Base-by-base conservation (phyloP, 2,329 filamentous ascomycete genomes). In the Neopestalotiopsis clavispora region DNA sequence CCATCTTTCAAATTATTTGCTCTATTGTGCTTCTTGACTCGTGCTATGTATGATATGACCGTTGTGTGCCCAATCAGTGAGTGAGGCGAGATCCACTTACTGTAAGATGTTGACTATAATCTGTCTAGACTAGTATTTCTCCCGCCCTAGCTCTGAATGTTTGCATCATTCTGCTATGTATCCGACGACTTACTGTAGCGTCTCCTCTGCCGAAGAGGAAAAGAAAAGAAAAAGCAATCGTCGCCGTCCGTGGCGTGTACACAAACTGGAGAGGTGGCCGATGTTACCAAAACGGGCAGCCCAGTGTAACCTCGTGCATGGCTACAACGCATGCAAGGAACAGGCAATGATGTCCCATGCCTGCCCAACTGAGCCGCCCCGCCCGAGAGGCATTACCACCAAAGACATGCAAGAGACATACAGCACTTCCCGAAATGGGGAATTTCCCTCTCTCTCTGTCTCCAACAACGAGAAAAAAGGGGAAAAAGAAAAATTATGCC, bases 321-420 rank as follows among this genome's bases (percentile, higher is more conserved):
- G 42, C n/a, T 40, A 42, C 30, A 23, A 59, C 40, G 40, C 28
- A 56, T 67, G 65, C 65, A 67, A 60, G 65, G 56, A 59, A 59
- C 52, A 67, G 32, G 34, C 23, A 49, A 30, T 20, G 52, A 42
- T 32, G 17, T 38, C 42, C 42, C 38, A 42, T 34, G 34, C 65
- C 65, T 67, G 65, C 65, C 65, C 65, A 60, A 40, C 65, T 67
- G 34, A 67, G 65, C 32, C 32, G 42, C 65, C 32, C 65, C 52
- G 52, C 65, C 64, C 65, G 30, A 20, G n/a, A 38, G 34, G 32
- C 6, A 38, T 5, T 28, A 20, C 6, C 20, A 38, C 14, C n/a
- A 59, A 28, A 59, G 23, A 59, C 23, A 59, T 59, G 57, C 57
- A 59, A 59, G 14, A 59, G 45, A 52, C 17, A 52, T 20, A 52